Base-by-base conservation (phyloP, 176 grass and related monocot species). In the Tuctoria greenei region DNA sequence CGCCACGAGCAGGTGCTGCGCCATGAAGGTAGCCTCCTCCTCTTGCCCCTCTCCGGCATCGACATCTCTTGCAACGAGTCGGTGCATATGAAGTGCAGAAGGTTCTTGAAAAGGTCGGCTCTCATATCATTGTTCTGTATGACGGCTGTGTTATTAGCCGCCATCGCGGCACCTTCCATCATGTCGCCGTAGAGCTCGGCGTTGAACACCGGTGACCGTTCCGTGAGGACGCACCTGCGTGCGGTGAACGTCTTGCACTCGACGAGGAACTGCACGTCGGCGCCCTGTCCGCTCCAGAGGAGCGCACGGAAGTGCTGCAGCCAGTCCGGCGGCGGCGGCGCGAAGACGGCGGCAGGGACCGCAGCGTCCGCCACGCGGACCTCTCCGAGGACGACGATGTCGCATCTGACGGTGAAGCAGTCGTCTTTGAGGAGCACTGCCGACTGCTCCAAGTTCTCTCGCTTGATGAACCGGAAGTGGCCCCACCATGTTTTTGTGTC, bases 1-100 rank as follows among this genome's bases (percentile, higher is more conserved):
- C 5, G 89, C 89, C 40, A 64, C 85, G 24, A 88, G 63, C 62
- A 92, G 64, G 76, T 89, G 81, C 4, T 89, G 86, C 2, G 35
- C 13, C 82, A 89, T 72, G 11, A 49, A 35, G 24, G 8, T 40
- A 0, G 21, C 54, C 3, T 62, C 20, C 8, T 55, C 51, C 5
- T 61, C 35, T 46, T 46, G 44, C 17, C n/a, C 64, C 21, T 41
- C 14, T 41, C 14, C 8, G 6, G 1, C 9, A n/a, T 18, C 7
- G n/a, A 4, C 3, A 7, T 17, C 16, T 50, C 59, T 4, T 3
- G 42, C 59, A 76, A 8, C 0, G 56, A 43, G 39, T 75, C 72
- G 0, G 40, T 62, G 72, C 62, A 62, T 20, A 75, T 46, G 40
- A 62, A 75, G 44, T 61, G 72, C 40, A 75, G 72, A 16, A 61